Base-by-base conservation (phyloP, 1,284 basidiomycete species). In the Irpex sp. region DNA sequence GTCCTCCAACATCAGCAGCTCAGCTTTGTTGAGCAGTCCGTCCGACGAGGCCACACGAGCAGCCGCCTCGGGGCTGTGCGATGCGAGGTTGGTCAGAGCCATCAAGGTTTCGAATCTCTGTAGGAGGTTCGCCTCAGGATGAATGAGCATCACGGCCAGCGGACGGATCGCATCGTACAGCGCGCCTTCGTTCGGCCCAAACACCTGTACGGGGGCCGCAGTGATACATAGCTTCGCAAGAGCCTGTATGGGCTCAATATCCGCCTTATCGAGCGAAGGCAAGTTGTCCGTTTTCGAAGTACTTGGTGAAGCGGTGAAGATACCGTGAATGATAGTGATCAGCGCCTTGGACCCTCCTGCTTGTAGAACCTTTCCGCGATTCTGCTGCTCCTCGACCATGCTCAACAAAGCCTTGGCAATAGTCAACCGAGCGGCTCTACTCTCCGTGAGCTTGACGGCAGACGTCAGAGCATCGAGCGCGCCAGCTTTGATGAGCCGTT, bases 41-140 rank as follows among this genome's bases (percentile, higher is more conserved):
- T 86, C 81, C 0, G 81, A 77, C 59, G 76, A 77, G 1, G 85
- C 85, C 49, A 96, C 83, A 39, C 86, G 83, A 17, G 82, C 78
- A 2, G 90, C 86, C n/a, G 88, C 75, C 47, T 84, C 82, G 0
- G 85, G 77, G 61, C 84, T 84, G 58, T 92, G 82, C n/a, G 93
- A 95, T 0, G 95, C 89, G 39, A 99, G 77, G 72, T 99, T 99
- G 3, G 97, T 99, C 57, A 99, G 82, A 1, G 95, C 96, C 93
- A 99, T 96, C 65, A 95, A 81, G 2, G 89, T 87, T 75, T 99
- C 97, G 71, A 99, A 99, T 53, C 84, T 84, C 71, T 98, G 94
- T 13, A 98, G 79, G 37, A 91, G 83, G 33, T 77, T 86, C 0
- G 94, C 84, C 0, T 83, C 80, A 0, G 86, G 76, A 68, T 92